Evolutionary conservation across 805 yeast species (phyloP).

Genomic region (Wickerhamomyces chambardii): DNA sequence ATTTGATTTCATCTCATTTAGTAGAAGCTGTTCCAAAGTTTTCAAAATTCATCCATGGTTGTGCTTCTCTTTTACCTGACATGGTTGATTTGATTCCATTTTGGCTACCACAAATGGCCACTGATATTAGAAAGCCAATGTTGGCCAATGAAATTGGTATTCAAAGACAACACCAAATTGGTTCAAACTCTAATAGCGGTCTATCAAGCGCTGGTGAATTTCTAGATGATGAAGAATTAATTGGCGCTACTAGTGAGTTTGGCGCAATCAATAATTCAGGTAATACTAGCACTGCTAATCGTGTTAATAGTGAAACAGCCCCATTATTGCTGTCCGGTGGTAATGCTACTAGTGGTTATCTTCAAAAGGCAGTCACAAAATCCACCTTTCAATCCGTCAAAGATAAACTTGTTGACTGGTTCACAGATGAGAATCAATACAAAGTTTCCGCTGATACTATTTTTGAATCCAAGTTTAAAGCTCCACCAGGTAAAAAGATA

Average conservation of each 20-base stretch:
- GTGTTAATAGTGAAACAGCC: constrained; percentile 19
- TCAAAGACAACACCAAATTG: constrained; percentile 13
- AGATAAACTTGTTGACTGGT: constrained; percentile 31
- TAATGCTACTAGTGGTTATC: constrained; percentile 9
- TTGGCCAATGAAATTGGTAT: constrained; percentile 24
- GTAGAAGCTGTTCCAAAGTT: constrained; percentile 98
- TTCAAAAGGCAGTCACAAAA: constrained; percentile 2
- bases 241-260: constrained; percentile 37
- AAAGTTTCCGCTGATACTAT: constrained; percentile 60
- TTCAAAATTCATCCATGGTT: constrained; percentile 95
- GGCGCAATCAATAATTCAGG: constrained; percentile 21
- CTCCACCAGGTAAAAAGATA: constrained; percentile 86
- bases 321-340: constrained; percentile 14
- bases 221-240: constrained; percentile 63
- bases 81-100: constrained; percentile 81
- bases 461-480: constrained; percentile 46
- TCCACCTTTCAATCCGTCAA: constrained; percentile 14
- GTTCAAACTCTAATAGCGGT: constrained; percentile 18
- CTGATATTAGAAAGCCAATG: constrained; percentile 86
- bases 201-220: constrained; percentile 42
- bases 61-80: constrained; percentile 85
- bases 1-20: constrained; percentile 80
- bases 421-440: constrained; percentile 38
- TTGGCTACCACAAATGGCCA: constrained; percentile 97
- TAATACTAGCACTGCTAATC: constrained; percentile 3